Evolutionary conservation across 768 basidiomycete species (phyloP).

Genomic region (Boletus huronensis): DNA sequence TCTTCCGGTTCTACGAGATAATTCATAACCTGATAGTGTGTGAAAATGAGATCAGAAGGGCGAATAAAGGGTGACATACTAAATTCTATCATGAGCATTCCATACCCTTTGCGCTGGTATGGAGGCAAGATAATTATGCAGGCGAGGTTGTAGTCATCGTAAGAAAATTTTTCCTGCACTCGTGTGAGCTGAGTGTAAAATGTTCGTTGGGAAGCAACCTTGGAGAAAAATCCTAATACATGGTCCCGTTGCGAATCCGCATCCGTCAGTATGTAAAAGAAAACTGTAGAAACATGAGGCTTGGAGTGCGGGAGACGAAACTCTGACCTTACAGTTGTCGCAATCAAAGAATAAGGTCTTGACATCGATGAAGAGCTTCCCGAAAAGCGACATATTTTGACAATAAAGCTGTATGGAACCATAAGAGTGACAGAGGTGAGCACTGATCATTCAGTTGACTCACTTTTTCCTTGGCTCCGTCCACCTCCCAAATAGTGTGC

Average conservation of each 20-base stretch:
- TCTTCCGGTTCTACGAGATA: slow-evolving; percentile 75
- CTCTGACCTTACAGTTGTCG: slow-evolving; percentile 65
- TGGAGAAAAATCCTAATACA: slow-evolving; percentile 71
- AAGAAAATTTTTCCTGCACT: slow-evolving; percentile 84
- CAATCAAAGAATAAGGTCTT: slow-evolving; percentile 93
- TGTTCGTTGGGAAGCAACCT: slow-evolving; percentile 35
- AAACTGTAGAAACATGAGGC: slow-evolving; percentile 38
- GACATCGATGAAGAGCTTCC: slow-evolving; percentile 98
- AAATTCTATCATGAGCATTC: slow-evolving; percentile 97
- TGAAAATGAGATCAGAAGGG: background rate
- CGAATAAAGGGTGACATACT: slow-evolving; percentile 52
- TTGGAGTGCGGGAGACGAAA: background rate
- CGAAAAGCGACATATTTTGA: slow-evolving; percentile 92
- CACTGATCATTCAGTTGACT: slow-evolving; percentile 12
- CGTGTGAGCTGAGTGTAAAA: background rate
- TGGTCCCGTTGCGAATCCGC: slow-evolving; percentile 75
- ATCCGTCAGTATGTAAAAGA: slow-evolving; percentile 92
- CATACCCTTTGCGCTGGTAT: slow-evolving; percentile 84
- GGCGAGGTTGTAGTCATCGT: slow-evolving; percentile 96
- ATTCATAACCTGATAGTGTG: slow-evolving; percentile 72
- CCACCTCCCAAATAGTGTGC: slow-evolving; percentile 93
- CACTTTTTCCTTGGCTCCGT: slow-evolving; percentile 84
- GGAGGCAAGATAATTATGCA: slow-evolving; percentile 96
- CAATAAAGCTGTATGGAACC: slow-evolving; percentile 72
- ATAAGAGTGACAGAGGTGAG: background rate